These are phyloP conservation scores for Climacium dendroides DNA, from an alignment of 225 moss, liverwort and hornwort genomes.

Conservation along the genomic window DNA sequence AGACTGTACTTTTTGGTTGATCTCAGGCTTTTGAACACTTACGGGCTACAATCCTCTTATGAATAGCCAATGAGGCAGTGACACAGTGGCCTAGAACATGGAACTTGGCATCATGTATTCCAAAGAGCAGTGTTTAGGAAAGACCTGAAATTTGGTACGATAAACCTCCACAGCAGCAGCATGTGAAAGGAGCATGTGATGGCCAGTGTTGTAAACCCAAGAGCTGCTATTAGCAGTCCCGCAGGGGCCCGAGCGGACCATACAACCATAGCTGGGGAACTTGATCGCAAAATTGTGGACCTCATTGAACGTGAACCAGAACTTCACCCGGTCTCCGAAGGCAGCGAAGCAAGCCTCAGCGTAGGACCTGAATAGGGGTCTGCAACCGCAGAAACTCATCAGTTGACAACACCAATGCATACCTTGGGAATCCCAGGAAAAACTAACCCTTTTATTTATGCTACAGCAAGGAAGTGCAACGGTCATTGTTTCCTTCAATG, in stretches of 20 bases:
- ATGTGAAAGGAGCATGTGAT: constrained; percentile 51
- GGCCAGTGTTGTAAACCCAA: constrained; percentile 21
- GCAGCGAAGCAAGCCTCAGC: constrained; percentile 37
- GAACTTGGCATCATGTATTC: neutral
- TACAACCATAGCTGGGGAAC: constrained; percentile 2
- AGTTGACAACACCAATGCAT: neutral
- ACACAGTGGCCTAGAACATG: neutral
- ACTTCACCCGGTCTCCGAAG: constrained; percentile 50
- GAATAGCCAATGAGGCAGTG: neutral
- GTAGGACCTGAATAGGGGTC: constrained; percentile 9
- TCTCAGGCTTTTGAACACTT: too few species aligned
- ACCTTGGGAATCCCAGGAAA: neutral
- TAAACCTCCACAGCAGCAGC: constrained; percentile 36
- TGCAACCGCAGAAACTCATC: neutral
- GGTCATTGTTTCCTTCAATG: neutral
- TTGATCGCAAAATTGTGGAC: constrained; percentile 2
- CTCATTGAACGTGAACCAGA: constrained; percentile 58
- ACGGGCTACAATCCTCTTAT: neutral
- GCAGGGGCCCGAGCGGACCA: neutral
- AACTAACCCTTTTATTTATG: neutral
- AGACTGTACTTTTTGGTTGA: neutral
- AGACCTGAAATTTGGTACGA: constrained; percentile 30
- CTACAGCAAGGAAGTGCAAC: neutral
- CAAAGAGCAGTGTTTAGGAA: neutral
- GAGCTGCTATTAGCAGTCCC: neutral